These are phyloP conservation scores for Corymbia calophylla DNA, from an alignment of 441 rosid species.

Conservation along the genomic window DNA sequence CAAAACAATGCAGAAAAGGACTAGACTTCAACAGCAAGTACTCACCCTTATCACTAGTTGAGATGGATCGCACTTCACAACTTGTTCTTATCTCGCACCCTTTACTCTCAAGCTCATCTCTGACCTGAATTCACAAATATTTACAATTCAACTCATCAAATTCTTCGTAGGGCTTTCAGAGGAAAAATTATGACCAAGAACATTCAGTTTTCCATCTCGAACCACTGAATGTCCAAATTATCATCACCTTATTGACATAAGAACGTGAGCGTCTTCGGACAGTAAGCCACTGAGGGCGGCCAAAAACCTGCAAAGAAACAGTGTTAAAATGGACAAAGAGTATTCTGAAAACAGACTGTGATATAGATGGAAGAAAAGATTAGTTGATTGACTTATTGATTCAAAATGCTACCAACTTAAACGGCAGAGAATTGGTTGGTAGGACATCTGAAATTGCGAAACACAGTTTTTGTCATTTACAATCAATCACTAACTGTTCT, in stretches of 20 bases:
- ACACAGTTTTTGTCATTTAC: background rate
- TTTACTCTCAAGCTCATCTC: conserved; percentile 45
- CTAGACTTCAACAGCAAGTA: background rate
- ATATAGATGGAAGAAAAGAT: background rate
- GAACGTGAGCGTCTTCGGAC: conserved; percentile 53
- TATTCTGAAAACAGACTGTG: background rate
- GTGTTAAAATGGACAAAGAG: background rate
- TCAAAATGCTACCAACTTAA: background rate
- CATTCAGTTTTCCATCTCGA: background rate
- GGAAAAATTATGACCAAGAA: background rate
- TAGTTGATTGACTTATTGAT: background rate
- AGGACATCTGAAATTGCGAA: background rate
- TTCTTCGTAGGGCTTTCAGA: background rate
- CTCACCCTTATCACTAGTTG: conserved; percentile 35
- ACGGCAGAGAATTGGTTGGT: background rate
- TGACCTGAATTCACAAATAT: conserved; percentile 30
- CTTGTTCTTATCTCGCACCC: conserved; percentile 61
- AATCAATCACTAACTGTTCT: background rate
- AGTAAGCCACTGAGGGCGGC: conserved; percentile 87
- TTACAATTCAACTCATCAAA: background rate
- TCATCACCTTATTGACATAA: conserved; percentile 57
- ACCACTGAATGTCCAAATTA: background rate
- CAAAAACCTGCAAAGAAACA: conserved; percentile 41
- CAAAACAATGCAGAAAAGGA: background rate
- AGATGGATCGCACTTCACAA: conserved; percentile 45